Evolutionary conservation across 306 rosid species (phyloP), one percentile per base, ranked within the genome.

Genomic region (Rosa multiflora): DNA sequence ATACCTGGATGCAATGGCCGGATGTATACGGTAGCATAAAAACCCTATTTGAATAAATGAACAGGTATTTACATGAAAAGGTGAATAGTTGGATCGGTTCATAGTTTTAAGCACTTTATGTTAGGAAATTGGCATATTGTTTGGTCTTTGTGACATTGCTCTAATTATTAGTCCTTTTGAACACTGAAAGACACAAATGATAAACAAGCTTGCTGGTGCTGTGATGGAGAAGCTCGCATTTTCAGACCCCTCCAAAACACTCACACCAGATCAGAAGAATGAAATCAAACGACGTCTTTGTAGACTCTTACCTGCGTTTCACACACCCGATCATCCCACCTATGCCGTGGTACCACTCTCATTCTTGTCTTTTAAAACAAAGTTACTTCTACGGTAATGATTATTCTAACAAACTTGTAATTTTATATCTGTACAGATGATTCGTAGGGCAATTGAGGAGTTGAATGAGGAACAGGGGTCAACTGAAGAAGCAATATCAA

Each of bases 401-500:
- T 26, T 32, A 40, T 67, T 17, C 55, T 32, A 32, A 32, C 14
- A 32, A 20, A 18, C 23, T 67, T 35, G 21, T 13, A 9, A 42
- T 44, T 56, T 71, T 37, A 49, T 48, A 64, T 32, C 0, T 48
- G 15, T 79, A 73, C 46, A 83, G 83, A 83, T 83, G 86, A 83
- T 79, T 61, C 47, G 44, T 59, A 79, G 17, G 44, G 86, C 83
- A 17, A 42, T 83, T 39, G 43, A 4, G 11, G 83, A 75, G 81
- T 59, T 79, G 71, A 63, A 81, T 23, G 56, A 70, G 62, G 78
- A 75, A 69, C 69, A 46, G 26, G 86, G 86, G 5, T 83, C 79
- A 14, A 83, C 77, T 44, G 77, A 79, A 71, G 78, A 83, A 26
- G 70, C 70, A 15, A 75, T 83, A 61, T 83, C 80, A 10, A 76